Conservation (phyloP, 2,329 filamentous ascomycete genomes). For the Kalaharituber pfeilii region DNA sequence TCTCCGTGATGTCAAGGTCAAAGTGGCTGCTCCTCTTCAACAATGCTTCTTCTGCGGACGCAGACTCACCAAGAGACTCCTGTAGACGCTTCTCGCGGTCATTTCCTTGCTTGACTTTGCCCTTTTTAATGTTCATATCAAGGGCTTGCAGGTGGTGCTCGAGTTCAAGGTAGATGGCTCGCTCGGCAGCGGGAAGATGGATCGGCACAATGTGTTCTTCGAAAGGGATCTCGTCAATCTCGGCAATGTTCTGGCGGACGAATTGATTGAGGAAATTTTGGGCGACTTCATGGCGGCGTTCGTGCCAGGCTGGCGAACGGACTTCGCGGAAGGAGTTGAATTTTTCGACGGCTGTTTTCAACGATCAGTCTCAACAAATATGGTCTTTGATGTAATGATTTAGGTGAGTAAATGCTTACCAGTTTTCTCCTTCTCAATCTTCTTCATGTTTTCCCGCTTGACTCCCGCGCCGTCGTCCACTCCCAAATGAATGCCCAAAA, state of each 20-base stretch:
- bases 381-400: not conserved
- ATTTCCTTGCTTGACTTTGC: slow-evolving; percentile 25
- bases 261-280: slow-evolving; percentile 37
- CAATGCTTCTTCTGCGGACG: slow-evolving; percentile 37
- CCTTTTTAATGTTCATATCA: slow-evolving; percentile 30
- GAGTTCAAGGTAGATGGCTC: slow-evolving; percentile 38
- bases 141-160: slow-evolving; percentile 36
- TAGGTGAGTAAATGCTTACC: slow-evolving; percentile 22
- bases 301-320: slow-evolving; percentile 37
- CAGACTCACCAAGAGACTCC: slow-evolving; percentile 31
- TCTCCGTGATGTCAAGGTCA: slow-evolving; percentile 23
- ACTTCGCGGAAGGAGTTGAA: slow-evolving; percentile 37
- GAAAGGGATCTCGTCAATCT: slow-evolving; percentile 32
- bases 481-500: slow-evolving; percentile 40
- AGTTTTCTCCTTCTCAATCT: slow-evolving; percentile 30
- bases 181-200: slow-evolving; percentile 32
- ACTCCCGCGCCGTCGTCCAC: slow-evolving; percentile 35
- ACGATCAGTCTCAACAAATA: slow-evolving; percentile 17
- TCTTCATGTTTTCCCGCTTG: slow-evolving; percentile 32
- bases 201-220: slow-evolving; percentile 32
- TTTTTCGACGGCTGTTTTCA: slow-evolving; percentile 35
- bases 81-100: slow-evolving; percentile 30
- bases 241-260: slow-evolving; percentile 28
- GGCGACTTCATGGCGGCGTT: slow-evolving; percentile 34
- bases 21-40: slow-evolving; percentile 32